Evolutionary conservation across 768 basidiomycete species (phyloP), one percentile per base, ranked within the genome.

Genomic region (Holtermannia corniformis): DNA sequence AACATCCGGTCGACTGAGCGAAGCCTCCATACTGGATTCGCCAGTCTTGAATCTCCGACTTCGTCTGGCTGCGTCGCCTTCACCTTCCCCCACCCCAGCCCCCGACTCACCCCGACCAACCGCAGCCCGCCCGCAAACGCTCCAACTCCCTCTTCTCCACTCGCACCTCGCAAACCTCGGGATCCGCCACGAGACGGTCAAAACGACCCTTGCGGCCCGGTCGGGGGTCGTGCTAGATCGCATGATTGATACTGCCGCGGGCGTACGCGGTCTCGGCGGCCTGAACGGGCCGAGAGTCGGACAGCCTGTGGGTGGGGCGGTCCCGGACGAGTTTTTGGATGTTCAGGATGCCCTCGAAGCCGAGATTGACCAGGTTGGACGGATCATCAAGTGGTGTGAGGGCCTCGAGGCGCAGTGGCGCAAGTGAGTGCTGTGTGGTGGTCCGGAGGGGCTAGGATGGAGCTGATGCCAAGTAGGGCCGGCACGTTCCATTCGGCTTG

Each of bases 171-270:
- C 54, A 42, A 61, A 49, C 41, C 54, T 67, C 13, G 25, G 56
- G 14, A 57, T 55, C 11, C 59, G 65, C 10, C 59, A 62, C 19
- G 51, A 50, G 16, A 54, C 40, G 27, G 24, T 65, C 14, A 1
- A 32, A 2, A 26, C 62, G 3, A 59, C 56, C 22, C 42, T 44
- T 12, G 19, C 57, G 5, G 28, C 49, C 4, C 60, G 55, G 2
- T 57, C 50, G 41, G 60, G 61, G 4, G 40, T 45, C 14, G 19
- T 62, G 4, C 55, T 68, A 2, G 66, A 68, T 27, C 24, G 49
- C 20, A 68, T 68, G 61, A 62, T 68, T 12, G 66, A 68, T 54
- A 22, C 60, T 4, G 66, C 63, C 5, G 51, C 50, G 4, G 59
- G 61, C 1, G 47, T 68, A 5, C 60, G 55, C n/a, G 56, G 47